These are phyloP conservation scores for Eragrostis tef DNA, from an alignment of 202 grass and related monocot genomes.

Conservation along the genomic window DNA sequence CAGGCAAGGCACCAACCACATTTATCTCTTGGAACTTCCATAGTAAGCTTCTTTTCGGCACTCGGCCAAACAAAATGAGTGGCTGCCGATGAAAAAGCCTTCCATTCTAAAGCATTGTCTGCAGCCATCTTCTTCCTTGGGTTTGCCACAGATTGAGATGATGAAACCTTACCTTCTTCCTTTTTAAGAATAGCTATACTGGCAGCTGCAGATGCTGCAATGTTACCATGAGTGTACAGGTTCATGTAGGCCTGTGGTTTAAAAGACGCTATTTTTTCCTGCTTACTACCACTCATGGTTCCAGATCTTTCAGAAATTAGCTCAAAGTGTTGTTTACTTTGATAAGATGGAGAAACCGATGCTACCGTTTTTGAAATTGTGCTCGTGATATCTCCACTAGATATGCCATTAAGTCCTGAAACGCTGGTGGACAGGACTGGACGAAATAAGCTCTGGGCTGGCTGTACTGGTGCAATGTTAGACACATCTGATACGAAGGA, in stretches of 20 bases:
- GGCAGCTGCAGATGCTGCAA: constrained; percentile 87
- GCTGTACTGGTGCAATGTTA: constrained; percentile 41
- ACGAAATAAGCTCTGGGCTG: constrained; percentile 39
- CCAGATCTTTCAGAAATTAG: not conserved
- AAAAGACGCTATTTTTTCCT: constrained; percentile 56
- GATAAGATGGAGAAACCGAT: no score
- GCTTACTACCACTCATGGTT: constrained; percentile 49
- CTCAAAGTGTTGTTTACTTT: no score
- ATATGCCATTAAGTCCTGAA: constrained; percentile 13
- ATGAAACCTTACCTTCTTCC: constrained; percentile 68
- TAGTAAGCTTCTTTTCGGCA: constrained; percentile 68
- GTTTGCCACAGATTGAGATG: constrained; percentile 61
- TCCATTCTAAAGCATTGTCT: constrained; percentile 69
- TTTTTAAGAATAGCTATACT: constrained; percentile 81
- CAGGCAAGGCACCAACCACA: constrained; percentile 98
- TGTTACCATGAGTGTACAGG: constrained; percentile 82
- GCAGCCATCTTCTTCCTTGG: constrained; percentile 59
- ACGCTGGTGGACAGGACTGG: constrained; percentile 36
- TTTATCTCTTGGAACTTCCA: constrained; percentile 92
- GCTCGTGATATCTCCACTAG: no score
- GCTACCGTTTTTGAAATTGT: no score
- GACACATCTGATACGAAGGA: constrained; percentile 36
- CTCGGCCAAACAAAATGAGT: constrained; percentile 88
- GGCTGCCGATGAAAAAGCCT: constrained; percentile 79
- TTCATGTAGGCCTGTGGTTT: constrained; percentile 87